Evolutionary conservation across 2,329 filamentous ascomycete species (phyloP).

Genomic region (Xylariales sp.): DNA sequence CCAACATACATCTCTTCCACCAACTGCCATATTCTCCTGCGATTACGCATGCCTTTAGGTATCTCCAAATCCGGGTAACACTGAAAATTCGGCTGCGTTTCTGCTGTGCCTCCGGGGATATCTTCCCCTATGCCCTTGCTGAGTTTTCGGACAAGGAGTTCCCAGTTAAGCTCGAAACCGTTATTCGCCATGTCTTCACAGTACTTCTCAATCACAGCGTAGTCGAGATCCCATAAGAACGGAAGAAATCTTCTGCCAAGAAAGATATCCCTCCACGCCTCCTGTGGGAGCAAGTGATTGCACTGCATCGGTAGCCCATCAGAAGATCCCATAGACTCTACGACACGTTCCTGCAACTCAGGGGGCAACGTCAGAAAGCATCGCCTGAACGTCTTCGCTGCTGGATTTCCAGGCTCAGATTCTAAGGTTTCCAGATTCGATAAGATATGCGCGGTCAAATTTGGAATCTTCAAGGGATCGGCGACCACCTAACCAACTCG

Average conservation of each 20-base stretch:
- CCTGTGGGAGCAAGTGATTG: slow-evolving; percentile 14
- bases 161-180: slow-evolving; percentile 14
- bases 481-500: not conserved
- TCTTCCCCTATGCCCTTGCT: slow-evolving; percentile 15
- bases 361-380: slow-evolving; percentile 11
- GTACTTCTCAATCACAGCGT: slow-evolving; percentile 4
- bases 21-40: slow-evolving; percentile 18
- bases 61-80: slow-evolving; percentile 9
- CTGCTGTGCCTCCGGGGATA: no score
- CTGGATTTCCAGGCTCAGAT: not conserved
- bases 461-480: slow-evolving; percentile 1
- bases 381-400: slow-evolving; percentile 7
- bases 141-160: slow-evolving; percentile 15
- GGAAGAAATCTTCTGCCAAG: slow-evolving; percentile 12
- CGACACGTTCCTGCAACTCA: slow-evolving; percentile 11
- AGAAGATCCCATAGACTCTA: slow-evolving; percentile 3
- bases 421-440: slow-evolving; percentile 10
- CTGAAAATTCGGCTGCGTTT: slow-evolving; percentile 6
- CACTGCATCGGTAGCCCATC: slow-evolving; percentile 10
- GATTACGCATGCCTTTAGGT: slow-evolving; percentile 15
- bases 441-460: slow-evolving; percentile 11
- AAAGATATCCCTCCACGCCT: slow-evolving; percentile 16
- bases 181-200: not conserved
- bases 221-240: slow-evolving; percentile 16
- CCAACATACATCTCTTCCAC: slow-evolving; percentile 19